Base-by-base conservation (phyloP, 305 asterid genomes). In the Withania somnifera region DNA sequence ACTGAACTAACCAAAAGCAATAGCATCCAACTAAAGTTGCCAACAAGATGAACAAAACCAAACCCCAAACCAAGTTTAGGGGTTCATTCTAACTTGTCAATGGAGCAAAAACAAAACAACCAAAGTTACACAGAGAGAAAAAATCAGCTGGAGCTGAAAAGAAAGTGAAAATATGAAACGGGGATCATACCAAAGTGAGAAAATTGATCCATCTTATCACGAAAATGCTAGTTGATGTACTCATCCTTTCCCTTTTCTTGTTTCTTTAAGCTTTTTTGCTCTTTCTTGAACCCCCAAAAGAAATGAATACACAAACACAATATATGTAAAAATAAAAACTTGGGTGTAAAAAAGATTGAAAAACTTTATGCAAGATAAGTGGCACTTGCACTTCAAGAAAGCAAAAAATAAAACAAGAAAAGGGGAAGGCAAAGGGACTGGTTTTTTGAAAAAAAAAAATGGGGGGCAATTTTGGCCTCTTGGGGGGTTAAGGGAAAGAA, bases 201-300 rank as follows among this genome's bases (percentile, higher is more conserved):
- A 95, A 94, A 84, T 95, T 95, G 85, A 94, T 85, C 95, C 97
- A 95, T 86, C 94, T 90, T 83, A 95, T 90, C 68, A 94, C 88
- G 79, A 95, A 95, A 88, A 93, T 95, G 87, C 99, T 94, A 34
- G 94, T 89, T 66, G 93, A 93, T 63, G 90, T 85, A 45, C 89
- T 87, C 97, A 93, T 93, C 66, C 38, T 75, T 56, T 77, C 34
- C 63, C 51, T 24, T n/a, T 11, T 42, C 81, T 17, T 11, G 32
- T 69, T 11, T 26, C 67, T 76, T 61, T 47, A 4, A 40, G 34
- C 40, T 34, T 61, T 67, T 8, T 34, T 54, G 47, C 79, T 47
- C 78, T 69, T 28, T 64, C 84, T 82, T 82, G 82, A 84, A 77
- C 80, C n/a, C n/a, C 26, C 28, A n/a, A 75, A 60, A 15, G 42